Evolutionary conservation across 164 flowering plant genomes (phyloP).

Genomic region (Vitis vinifera): DNA sequence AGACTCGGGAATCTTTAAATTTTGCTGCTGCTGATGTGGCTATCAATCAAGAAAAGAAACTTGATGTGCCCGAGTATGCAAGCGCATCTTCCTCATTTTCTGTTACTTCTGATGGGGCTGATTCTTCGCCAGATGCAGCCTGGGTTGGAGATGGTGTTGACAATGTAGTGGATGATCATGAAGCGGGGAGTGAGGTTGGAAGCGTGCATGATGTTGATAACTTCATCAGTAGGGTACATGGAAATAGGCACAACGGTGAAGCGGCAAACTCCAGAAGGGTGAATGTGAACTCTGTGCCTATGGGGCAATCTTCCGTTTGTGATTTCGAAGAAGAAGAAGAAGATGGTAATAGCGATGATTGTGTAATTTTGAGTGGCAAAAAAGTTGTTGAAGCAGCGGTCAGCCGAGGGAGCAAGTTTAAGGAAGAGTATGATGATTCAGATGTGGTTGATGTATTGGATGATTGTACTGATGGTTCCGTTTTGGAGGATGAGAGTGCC

Average conservation of each 20-base stretch:
- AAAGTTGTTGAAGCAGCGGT: conserved; percentile 16
- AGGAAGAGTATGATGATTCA: conserved; percentile 12
- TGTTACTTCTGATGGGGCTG: conserved; percentile 12
- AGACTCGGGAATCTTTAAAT: conserved; percentile 9
- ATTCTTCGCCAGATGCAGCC: conserved; percentile 18
- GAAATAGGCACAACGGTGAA: conserved; percentile 3
- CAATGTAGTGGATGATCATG: background rate
- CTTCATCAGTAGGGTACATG: conserved; percentile 8
- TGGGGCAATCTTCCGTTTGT: conserved; percentile 10
- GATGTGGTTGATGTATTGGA: conserved; percentile 19
- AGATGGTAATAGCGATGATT: conserved; percentile 40
- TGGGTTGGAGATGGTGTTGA: conserved; percentile 10
- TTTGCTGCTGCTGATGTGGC: conserved; percentile 4
- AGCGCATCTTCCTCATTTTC: conserved; percentile 45
- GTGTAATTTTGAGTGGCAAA: conserved; percentile 37
- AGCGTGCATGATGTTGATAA: background rate
- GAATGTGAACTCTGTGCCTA: conserved; percentile 8
- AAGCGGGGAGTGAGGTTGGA: conserved; percentile 1
- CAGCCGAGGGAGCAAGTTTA: conserved; percentile 10
- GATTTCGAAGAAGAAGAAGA: conserved; percentile 22
- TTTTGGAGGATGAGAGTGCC: conserved; percentile 29
- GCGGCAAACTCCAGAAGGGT: conserved; percentile 5
- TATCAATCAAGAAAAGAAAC: conserved; percentile 12
- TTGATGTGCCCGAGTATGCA: conserved; percentile 25
- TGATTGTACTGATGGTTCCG: conserved; percentile 18